These are phyloP conservation scores for Inonotus hispidus DNA, from an alignment of 1,284 basidiomycete genomes.

Conservation along the genomic window DNA sequence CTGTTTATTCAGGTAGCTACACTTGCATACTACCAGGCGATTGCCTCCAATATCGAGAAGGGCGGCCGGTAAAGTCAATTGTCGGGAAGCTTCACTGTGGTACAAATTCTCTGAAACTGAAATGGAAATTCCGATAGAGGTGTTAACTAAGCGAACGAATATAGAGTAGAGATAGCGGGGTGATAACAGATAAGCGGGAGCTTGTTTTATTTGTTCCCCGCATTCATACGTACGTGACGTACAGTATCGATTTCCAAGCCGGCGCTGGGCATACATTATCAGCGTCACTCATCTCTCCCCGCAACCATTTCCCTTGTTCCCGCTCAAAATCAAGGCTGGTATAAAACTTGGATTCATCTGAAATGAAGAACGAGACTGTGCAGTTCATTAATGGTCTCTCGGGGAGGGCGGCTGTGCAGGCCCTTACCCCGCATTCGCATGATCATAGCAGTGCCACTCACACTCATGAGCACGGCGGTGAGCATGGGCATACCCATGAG, in stretches of 20 bases:
- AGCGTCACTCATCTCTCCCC: not conserved
- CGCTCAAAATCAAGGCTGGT: not conserved
- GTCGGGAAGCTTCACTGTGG: not conserved
- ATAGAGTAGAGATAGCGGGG: too few relatives aligned
- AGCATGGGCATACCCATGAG: slow-evolving; percentile 90
- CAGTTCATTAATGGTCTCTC: slow-evolving; percentile 68
- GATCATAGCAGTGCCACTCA: slow-evolving; percentile 36
- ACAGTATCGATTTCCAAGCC: not conserved
- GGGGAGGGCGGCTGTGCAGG: slow-evolving; percentile 28
- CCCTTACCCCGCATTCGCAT: slow-evolving; percentile 35
- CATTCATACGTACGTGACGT: not conserved
- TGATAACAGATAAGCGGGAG: not conserved
- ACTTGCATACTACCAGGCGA: too few relatives aligned
- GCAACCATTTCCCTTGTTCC: not conserved
- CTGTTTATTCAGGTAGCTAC: not conserved
- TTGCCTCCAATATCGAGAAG: not conserved
- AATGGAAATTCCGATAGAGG: not conserved
- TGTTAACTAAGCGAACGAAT: not conserved
- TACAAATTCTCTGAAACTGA: too few relatives aligned
- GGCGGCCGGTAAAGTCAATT: not conserved
- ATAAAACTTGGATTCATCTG: not conserved
- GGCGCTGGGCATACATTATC: not conserved
- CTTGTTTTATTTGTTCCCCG: not conserved
- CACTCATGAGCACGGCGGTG: slow-evolving; percentile 47
- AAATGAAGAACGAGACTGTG: slow-evolving; percentile 33